Percentiles rank a stretch among this genome's conserved stretches.
phyloP scores from a whole-genome alignment of 345 rosid genomes.

The Excoecaria agallocha region DNA sequence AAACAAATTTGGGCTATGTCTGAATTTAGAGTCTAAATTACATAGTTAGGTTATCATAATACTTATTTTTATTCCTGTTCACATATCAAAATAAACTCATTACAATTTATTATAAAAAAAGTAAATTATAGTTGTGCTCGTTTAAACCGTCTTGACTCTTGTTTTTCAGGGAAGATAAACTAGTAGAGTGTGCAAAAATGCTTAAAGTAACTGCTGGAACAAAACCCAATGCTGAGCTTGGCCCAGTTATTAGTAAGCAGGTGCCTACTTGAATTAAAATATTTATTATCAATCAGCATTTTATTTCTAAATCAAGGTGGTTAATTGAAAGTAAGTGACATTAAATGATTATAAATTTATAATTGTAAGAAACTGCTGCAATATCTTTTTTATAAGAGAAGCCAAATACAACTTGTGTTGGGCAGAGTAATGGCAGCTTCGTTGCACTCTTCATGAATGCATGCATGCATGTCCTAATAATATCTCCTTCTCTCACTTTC shows the following conservation, averaged over 20 bases:
- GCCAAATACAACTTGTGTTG: constrained; percentile 4
- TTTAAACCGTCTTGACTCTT: no score
- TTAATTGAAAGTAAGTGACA: neutral
- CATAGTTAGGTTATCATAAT: no score
- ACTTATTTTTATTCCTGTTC: no score
- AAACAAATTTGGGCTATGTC: no score
- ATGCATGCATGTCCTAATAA: neutral
- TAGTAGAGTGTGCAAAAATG: constrained; percentile 46
- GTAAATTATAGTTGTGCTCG: no score
- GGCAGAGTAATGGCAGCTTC: neutral
- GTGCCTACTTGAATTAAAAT: constrained; percentile 21
- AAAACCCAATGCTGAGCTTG: constrained; percentile 55
- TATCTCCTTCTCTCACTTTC: no score
- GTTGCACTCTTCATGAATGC: neutral
- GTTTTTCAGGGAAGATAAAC: constrained; percentile 60
- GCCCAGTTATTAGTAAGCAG: constrained; percentile 67
- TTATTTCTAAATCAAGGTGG: neutral
- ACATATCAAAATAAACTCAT: no score
- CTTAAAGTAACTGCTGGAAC: constrained; percentile 55
- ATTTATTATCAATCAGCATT: neutral
- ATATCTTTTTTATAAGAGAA: neutral
- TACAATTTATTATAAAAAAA: no score
- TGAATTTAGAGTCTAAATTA: no score
- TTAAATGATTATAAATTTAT: neutral
- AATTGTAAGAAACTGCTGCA: neutral